These are phyloP conservation scores for Gentiana dahurica DNA, from an alignment of 257 asterid species.

Conservation along the genomic window DNA sequence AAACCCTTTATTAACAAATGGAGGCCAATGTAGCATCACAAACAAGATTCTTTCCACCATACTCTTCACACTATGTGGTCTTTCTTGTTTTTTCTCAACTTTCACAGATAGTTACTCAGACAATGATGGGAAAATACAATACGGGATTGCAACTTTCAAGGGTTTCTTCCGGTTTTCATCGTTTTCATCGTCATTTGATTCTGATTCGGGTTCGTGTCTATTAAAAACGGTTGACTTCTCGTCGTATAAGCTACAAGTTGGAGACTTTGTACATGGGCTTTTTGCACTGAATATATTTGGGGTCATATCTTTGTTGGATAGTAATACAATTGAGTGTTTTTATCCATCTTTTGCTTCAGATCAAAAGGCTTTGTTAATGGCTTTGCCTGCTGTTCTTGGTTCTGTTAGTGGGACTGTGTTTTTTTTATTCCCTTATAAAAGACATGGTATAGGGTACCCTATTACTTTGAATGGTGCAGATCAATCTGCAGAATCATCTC, in stretches of 20 bases:
- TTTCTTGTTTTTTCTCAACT: constrained; percentile 57
- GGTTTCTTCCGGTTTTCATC: constrained; percentile 55
- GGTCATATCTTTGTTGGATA: constrained; percentile 52
- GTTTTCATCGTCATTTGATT: not conserved
- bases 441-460: constrained; percentile 78
- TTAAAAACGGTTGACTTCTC: constrained; percentile 23
- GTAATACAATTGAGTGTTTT: constrained; percentile 49
- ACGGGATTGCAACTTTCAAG: constrained; percentile 52
- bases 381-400: constrained; percentile 56
- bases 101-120: constrained; percentile 76
- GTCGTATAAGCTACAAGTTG: constrained; percentile 34
- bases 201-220: not conserved
- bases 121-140: constrained; percentile 36
- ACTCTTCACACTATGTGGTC: constrained; percentile 31
- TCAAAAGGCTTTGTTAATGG: constrained; percentile 44
- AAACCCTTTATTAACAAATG: constrained; percentile 70
- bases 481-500: not conserved
- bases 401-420: constrained; percentile 38
- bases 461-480: not conserved
- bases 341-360: constrained; percentile 50
- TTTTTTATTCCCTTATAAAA: constrained; percentile 42
- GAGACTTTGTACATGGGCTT: constrained; percentile 60
- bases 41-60: constrained; percentile 42
- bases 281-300: constrained; percentile 42
- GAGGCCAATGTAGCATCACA: constrained; percentile 49